Base-by-base conservation (phyloP, 2,329 filamentous ascomycete genomes). In the Furcasterigmium furcatum region DNA sequence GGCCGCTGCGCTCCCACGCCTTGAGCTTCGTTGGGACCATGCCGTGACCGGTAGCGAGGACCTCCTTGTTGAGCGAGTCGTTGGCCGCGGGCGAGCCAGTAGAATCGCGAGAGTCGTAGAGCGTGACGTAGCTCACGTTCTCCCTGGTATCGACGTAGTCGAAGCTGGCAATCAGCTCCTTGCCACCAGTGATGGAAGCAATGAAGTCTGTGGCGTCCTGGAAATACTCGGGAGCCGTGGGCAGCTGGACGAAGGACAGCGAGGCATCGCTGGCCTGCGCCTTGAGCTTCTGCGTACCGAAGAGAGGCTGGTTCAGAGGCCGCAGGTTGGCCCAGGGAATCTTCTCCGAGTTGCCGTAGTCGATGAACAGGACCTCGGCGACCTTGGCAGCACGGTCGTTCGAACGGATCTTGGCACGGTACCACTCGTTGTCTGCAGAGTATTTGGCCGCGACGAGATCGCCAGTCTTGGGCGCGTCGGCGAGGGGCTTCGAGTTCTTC, bases 271-370 rank as follows among this genome's bases (percentile, higher is more conserved):
- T 71, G 4, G 94, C 94, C 71, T 97, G 94, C 1, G 88, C 73
- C 68, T 88, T 91, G 48, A 99, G 82, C 67, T 87, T 91, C 64
- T 90, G 82, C 5, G 80, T 72, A 35, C 82, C 81, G 74, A 97
- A 99, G 58, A 91, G 85, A 14, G 81, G 68, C 61, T 89, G 83
- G 42, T 84, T 80, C 41, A 99, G 79, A n/a, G 90, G 77, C 22
- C 94, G 87, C 36, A 99, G 82, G 54, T 81, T 79, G 20, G 83
- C 79, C 91, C 92, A 99, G 0, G 91, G 81, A 46, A 95, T 76
- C 61, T 84, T 86, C 69, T 99, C 94, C 45, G 82, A 86, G 77
- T 99, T 99, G 58, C 94, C 94, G 67, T 95, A 99, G 72, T 99
- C 94, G 51, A 99, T 82, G 69, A 96, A 99, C 38, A 95, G 72